Base-by-base conservation (phyloP, 805 yeast species). In the Hanseniaspora singularis region DNA sequence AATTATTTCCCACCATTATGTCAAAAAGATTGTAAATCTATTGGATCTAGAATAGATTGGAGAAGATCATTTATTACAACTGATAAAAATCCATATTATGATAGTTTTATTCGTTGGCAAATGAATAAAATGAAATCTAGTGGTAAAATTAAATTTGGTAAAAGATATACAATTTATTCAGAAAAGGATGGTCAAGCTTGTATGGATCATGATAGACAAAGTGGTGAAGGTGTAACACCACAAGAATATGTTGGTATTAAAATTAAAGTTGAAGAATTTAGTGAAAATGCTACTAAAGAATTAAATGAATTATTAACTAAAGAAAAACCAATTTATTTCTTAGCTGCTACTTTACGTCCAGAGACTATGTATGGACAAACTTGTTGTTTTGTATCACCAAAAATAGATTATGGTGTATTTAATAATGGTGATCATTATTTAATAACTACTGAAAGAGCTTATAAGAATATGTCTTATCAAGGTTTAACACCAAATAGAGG, bases 301-400 rank as follows among this genome's bases (percentile, higher is more conserved):
- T 45, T 51, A 44, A 56, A 62, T 20, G 53, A 52, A 12, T 58
- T 76, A 22, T 68, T 64, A 39, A n/a, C n/a, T n/a, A 57, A 64
- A 38, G 63, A 70, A 18, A 85, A 83, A 69, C 81, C 79, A 56
- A 71, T 87, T 24, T 86, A 63, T 68, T 71, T 92, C 51, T 86
- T 92, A 41, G 98, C 98, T 50, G 97, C 97, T 24, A 92, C 98
- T 56, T 76, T 92, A 60, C 80, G 98, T 69, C 96, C 98, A 27
- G 98, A 92, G 69, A 92, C 98, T 55, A 86, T 92, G 96, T 88
- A 88, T 60, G 97, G 96, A 53, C 97, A 92, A 71, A 85, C 96
- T 4, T 85, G 95, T 72, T 88, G 96, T 74, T 92, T 89, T 58
- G 97, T 92, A 20, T 84, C 95, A 24, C 96, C 97, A 62, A 86